phyloP scores from a whole-genome alignment of 2,329 filamentous ascomycete species.

The Beauveria pseudobassiana region DNA sequence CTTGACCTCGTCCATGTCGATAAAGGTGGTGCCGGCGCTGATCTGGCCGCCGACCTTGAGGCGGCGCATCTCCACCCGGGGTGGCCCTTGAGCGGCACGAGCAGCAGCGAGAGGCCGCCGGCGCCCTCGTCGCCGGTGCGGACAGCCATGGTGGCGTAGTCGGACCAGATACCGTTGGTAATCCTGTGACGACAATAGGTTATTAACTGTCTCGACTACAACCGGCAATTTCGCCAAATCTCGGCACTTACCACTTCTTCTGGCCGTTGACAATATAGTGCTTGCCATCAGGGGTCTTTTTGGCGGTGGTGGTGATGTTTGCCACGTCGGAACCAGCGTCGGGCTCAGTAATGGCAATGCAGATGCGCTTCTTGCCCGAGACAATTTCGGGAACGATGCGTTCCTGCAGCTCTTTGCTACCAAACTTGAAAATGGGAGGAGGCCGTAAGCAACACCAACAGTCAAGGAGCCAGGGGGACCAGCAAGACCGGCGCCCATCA shows the following conservation, averaged over 20 bases:
- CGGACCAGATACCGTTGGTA: slow-evolving; percentile 53
- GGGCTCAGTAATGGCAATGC: slow-evolving; percentile 75
- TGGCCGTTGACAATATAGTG: slow-evolving; percentile 65
- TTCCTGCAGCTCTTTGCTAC: slow-evolving; percentile 52
- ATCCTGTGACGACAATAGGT: slow-evolving; percentile 28
- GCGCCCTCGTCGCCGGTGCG: slow-evolving; percentile 47
- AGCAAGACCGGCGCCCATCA: slow-evolving; percentile 55
- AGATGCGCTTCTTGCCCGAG: slow-evolving; percentile 56
- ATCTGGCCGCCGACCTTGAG: slow-evolving; percentile 58
- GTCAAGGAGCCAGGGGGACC: slow-evolving; percentile 60
- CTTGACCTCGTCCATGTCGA: slow-evolving; percentile 44
- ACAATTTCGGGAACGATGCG: slow-evolving; percentile 61
- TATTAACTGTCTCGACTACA: too few species aligned
- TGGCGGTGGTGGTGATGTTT: slow-evolving; percentile 62
- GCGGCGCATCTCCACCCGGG: slow-evolving; percentile 22
- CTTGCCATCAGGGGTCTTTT: slow-evolving; percentile 53
- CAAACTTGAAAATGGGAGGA: slow-evolving; percentile 65
- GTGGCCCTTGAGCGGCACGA: slow-evolving; percentile 37
- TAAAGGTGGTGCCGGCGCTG: slow-evolving; percentile 52
- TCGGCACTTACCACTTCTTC: slow-evolving; percentile 58
- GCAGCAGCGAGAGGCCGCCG: slow-evolving; percentile 45
- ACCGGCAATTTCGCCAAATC: background rate
- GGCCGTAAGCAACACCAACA: slow-evolving; percentile 64
- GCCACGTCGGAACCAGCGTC: slow-evolving; percentile 66
- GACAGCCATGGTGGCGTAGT: slow-evolving; percentile 55